Percentiles rank a stretch among this genome's conserved stretches.
Evolutionary conservation across 2,329 filamentous ascomycete species (phyloP).

Genomic region (Colletotrichum sp.): DNA sequence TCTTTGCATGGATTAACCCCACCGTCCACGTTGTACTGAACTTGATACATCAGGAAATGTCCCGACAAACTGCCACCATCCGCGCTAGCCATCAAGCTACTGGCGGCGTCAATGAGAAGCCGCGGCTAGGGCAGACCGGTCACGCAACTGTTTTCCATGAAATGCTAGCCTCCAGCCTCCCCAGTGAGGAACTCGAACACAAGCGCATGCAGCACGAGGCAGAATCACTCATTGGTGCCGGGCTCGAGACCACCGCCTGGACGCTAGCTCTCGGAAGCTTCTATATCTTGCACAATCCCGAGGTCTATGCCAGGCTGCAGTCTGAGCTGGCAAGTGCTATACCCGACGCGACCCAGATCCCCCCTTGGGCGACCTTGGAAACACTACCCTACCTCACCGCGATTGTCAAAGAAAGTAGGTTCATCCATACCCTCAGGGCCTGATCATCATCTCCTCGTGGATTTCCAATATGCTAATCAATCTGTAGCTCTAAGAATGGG

Average conservation of each 20-base stretch:
- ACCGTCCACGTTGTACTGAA: neutral
- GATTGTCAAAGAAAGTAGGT: neutral
- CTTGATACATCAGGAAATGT: neutral
- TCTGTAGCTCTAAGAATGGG: neutral
- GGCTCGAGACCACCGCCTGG: neutral
- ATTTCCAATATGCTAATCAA: neutral
- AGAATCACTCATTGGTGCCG: neutral
- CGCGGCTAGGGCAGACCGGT: neutral
- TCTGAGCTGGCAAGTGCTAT: neutral
- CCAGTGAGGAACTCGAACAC: neutral
- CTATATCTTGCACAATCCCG: neutral
- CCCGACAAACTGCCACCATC: neutral
- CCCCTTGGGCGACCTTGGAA: neutral
- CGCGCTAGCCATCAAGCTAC: neutral
- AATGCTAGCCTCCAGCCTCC: neutral
- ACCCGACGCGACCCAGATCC: neutral
- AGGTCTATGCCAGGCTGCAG: neutral
- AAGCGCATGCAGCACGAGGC: neutral
- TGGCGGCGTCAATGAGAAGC: neutral
- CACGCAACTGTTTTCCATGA: neutral
- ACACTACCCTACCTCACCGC: neutral
- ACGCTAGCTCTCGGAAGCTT: neutral
- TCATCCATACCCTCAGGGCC: neutral
- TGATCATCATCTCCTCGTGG: neutral
- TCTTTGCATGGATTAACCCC: neutral